phyloP scores from a whole-genome alignment of 225 moss, liverwort and hornwort genomes.

The Climacium dendroides region DNA sequence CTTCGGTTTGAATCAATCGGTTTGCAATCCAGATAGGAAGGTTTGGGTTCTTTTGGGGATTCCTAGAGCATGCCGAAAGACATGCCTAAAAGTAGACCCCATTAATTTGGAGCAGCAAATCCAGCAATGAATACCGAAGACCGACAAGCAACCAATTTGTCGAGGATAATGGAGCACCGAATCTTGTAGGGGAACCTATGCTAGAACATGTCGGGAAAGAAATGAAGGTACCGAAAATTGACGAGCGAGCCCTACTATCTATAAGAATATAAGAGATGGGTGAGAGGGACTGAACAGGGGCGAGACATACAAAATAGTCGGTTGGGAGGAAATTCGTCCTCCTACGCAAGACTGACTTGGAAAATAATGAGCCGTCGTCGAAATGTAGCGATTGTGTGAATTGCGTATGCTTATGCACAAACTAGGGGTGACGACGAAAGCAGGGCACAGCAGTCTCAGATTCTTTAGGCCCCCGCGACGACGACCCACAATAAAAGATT shows the following conservation, averaged over 20 bases:
- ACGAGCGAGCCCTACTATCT: not conserved
- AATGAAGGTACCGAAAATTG: not conserved
- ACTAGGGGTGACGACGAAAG: not conserved
- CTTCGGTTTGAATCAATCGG: not conserved
- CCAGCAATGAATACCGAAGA: not conserved
- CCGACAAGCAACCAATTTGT: not conserved
- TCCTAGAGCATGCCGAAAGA: not conserved
- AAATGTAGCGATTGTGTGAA: not conserved
- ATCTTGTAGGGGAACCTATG: not conserved
- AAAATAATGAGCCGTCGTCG: not conserved
- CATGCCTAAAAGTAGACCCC: not conserved
- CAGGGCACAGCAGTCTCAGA: not conserved
- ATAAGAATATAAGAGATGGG: not conserved
- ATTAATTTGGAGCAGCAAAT: not conserved
- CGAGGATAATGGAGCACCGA: not conserved
- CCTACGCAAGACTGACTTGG: not conserved
- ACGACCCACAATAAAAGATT: not conserved
- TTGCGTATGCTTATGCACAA: not conserved
- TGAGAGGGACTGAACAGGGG: not conserved
- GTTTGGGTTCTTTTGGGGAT: not conserved
- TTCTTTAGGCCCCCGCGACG: not conserved
- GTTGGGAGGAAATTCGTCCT: not conserved
- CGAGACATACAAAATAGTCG: not conserved
- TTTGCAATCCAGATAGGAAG: not conserved
- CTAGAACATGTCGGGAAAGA: not conserved